phyloP scores from a whole-genome alignment of 257 asterid genomes.

The Przewalskia tangutica region DNA sequence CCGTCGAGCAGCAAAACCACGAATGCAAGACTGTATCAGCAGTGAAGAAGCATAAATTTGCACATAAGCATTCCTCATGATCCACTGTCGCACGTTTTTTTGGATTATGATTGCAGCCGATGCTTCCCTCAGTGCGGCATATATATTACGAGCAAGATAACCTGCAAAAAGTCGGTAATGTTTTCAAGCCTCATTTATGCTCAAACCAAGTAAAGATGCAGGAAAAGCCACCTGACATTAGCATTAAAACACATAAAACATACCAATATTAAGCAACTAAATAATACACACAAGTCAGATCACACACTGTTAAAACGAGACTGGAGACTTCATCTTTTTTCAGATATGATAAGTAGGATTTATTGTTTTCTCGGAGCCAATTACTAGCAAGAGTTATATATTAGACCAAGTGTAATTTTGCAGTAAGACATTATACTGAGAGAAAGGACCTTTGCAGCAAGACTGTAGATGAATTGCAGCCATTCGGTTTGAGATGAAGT shows the following conservation, averaged over 20 bases:
- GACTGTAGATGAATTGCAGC: slow-evolving; percentile 78
- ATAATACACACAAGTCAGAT: neutral
- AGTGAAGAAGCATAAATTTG: slow-evolving; percentile 49
- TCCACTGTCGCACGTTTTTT: slow-evolving; percentile 54
- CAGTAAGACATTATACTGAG: neutral
- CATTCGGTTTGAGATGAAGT: slow-evolving; percentile 39
- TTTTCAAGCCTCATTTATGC: neutral
- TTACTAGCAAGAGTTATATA: neutral
- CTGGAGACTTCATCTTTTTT: neutral
- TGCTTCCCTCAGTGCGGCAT: slow-evolving; percentile 40
- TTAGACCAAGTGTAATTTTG: neutral
- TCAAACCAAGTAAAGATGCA: neutral
- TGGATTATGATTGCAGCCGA: slow-evolving; percentile 66
- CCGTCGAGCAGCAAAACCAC: slow-evolving; percentile 64
- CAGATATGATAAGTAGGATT: neutral
- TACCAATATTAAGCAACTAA: neutral
- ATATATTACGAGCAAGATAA: slow-evolving; percentile 48
- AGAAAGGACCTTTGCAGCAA: slow-evolving; percentile 72
- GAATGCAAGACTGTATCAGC: slow-evolving; percentile 56
- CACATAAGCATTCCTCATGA: slow-evolving; percentile 49
- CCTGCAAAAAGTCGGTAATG: slow-evolving; percentile 37
- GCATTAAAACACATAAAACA: neutral
- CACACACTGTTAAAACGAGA: neutral
- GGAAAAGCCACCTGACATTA: neutral
- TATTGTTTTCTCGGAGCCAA: neutral